These are phyloP conservation scores for Tricholoma bakamatsutake DNA, from an alignment of 768 basidiomycete species.

Conservation along the genomic window DNA sequence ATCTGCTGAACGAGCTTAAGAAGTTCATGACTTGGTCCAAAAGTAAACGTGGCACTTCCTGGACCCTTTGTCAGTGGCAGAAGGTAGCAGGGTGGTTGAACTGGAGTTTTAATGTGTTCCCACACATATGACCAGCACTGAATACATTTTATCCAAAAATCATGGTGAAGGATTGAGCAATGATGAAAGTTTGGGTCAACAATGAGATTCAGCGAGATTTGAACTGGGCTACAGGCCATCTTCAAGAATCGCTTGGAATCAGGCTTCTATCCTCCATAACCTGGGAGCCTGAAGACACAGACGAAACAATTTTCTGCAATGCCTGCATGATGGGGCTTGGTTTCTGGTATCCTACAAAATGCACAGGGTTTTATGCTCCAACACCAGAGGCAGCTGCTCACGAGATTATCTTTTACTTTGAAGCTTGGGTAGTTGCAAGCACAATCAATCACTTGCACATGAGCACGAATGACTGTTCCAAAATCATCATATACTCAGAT, in stretches of 20 bases:
- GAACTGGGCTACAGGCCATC: background rate
- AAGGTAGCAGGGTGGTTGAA: no score
- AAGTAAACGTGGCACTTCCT: no score
- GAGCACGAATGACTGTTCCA: no score
- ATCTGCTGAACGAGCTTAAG: no score
- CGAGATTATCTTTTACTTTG: background rate
- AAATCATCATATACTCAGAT: no score
- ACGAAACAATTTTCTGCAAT: constrained; percentile 1
- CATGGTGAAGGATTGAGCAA: background rate
- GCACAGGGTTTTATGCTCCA: background rate
- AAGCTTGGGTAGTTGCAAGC: background rate
- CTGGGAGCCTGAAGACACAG: background rate
- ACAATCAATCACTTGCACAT: no score
- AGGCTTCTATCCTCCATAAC: background rate
- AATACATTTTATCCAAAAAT: background rate
- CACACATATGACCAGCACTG: no score
- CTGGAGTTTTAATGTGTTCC: no score
- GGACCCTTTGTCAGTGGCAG: no score
- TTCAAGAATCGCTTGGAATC: background rate
- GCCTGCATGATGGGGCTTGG: background rate
- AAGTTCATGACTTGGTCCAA: no score
- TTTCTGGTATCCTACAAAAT: background rate
- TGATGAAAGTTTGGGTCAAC: background rate
- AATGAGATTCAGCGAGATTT: background rate
- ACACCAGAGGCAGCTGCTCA: background rate